These are phyloP conservation scores for Antarctomyces pellizariae DNA, from an alignment of 495 filamentous ascomycete genomes.

Conservation along the genomic window DNA sequence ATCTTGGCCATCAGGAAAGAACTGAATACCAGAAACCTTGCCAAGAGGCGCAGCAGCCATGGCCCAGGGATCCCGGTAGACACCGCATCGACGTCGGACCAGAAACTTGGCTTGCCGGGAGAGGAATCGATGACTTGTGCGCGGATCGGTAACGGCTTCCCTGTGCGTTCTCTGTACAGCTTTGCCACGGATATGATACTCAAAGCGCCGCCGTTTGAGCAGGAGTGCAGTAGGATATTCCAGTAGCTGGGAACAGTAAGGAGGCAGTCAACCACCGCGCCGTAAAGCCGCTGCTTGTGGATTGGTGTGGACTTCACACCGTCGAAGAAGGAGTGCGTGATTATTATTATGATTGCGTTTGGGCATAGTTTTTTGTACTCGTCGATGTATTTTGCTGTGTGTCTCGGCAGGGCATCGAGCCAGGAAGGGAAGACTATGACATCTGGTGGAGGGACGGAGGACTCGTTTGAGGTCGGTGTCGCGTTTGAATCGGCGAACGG, in stretches of 20 bases:
- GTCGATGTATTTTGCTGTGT: constrained; percentile 21
- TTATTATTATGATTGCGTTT: constrained; percentile 14
- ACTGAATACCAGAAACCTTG: constrained; percentile 10
- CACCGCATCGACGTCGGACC: constrained; percentile 18
- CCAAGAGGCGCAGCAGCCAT: constrained; percentile 6
- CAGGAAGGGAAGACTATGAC: constrained; percentile 22
- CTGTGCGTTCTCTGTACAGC: constrained; percentile 6
- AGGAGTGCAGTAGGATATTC: constrained; percentile 18
- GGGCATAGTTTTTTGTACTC: constrained; percentile 20
- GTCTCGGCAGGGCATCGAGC: constrained; percentile 17
- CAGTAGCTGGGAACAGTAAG: constrained; percentile 6
- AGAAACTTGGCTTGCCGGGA: constrained; percentile 13
- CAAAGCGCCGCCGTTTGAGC: constrained; percentile 21
- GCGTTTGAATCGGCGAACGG: too few relatives aligned
- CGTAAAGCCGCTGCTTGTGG: neutral
- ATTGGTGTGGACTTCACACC: neutral
- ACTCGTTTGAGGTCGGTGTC: constrained; percentile 3
- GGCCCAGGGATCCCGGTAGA: constrained; percentile 8
- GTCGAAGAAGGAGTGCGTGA: constrained; percentile 6
- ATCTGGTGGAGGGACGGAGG: constrained; percentile 10
- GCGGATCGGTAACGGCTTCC: constrained; percentile 8
- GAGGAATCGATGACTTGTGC: constrained; percentile 16
- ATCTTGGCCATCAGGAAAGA: constrained; percentile 9
- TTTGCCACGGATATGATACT: constrained; percentile 13
- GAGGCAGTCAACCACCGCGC: constrained; percentile 6